Percentiles rank a stretch among this genome's conserved stretches.
Conservation (phyloP, 2,329 filamentous ascomycete species). For the Alternaria dauci region DNA sequence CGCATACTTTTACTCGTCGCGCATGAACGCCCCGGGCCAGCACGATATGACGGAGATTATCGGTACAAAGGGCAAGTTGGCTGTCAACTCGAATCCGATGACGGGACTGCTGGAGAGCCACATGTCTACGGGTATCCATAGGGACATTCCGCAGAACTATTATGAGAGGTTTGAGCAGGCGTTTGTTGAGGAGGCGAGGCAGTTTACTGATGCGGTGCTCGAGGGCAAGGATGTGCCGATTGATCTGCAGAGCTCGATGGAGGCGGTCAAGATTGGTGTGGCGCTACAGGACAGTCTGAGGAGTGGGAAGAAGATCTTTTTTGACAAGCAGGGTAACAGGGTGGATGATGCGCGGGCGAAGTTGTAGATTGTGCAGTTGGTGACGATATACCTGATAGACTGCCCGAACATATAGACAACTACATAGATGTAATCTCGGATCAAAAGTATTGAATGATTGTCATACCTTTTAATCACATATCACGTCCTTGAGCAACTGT, state of each 20-base stretch:
- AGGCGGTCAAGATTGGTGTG: conserved; percentile 67
- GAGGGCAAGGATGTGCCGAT: conserved; percentile 65
- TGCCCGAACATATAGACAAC: too few species aligned
- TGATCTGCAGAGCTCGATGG: conserved; percentile 65
- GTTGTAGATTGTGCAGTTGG: conserved; percentile 38
- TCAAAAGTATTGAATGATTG: neutral
- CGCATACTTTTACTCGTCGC: conserved; percentile 68
- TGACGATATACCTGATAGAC: neutral
- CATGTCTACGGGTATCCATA: conserved; percentile 62
- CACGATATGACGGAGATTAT: conserved; percentile 74
- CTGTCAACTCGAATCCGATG: conserved; percentile 67
- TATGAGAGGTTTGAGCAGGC: conserved; percentile 70
- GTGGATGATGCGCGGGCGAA: conserved; percentile 50
- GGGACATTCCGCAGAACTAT: conserved; percentile 69
- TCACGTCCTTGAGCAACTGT: neutral
- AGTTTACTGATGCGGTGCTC: conserved; percentile 68
- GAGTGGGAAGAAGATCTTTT: conserved; percentile 59
- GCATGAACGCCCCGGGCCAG: conserved; percentile 74
- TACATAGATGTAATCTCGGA: neutral
- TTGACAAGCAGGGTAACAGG: conserved; percentile 63
- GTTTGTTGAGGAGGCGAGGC: conserved; percentile 70
- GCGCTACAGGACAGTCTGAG: conserved; percentile 56
- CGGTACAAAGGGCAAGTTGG: conserved; percentile 70
- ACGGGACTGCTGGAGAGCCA: conserved; percentile 65
- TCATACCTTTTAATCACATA: neutral